Conservation (phyloP, 2,329 filamentous ascomycete species). For the Drechmeria coniospora region DNA sequence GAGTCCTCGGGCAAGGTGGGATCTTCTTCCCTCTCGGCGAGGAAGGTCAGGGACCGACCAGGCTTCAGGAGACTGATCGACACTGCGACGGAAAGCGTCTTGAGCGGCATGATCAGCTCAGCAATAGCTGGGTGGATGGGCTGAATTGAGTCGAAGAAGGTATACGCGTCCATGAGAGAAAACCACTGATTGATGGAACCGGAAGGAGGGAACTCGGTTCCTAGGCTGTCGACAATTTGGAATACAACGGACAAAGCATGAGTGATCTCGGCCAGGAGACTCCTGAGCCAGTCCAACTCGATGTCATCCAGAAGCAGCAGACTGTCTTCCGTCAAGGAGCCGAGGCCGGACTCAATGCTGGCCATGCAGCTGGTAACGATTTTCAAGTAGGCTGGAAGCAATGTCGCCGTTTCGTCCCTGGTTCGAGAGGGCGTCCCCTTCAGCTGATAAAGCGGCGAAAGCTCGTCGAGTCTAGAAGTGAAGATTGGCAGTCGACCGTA, state of each 20-base stretch:
- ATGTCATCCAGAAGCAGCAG: constrained; percentile 35
- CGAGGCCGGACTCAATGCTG: constrained; percentile 32
- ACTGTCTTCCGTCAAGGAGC: constrained; percentile 32
- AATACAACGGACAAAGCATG: constrained; percentile 63
- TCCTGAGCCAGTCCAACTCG: constrained; percentile 44
- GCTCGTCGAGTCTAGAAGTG: constrained; percentile 9
- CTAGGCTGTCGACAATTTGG: constrained; percentile 48
- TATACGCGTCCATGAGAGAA: constrained; percentile 48
- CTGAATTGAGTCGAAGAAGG: constrained; percentile 52
- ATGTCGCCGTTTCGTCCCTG: constrained; percentile 24
- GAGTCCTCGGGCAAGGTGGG: constrained; percentile 17
- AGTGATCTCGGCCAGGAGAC: constrained; percentile 52
- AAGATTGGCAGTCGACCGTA: constrained; percentile 24
- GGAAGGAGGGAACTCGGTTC: constrained; percentile 38
- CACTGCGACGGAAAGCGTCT: constrained; percentile 52
- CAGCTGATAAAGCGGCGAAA: constrained; percentile 16
- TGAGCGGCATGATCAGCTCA: constrained; percentile 46
- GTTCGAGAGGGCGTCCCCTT: constrained; percentile 9
- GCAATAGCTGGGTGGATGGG: constrained; percentile 24
- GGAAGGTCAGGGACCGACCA: constrained; percentile 31
- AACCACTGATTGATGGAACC: constrained; percentile 57
- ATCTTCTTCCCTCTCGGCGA: constrained; percentile 23
- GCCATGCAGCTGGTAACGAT: constrained; percentile 32
- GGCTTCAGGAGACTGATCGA: constrained; percentile 61
- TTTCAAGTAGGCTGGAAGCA: constrained; percentile 33